These are phyloP conservation scores for Diversispora epigaea DNA, from an alignment of 192 early-diverging fungal genomes.

Conservation along the genomic window DNA sequence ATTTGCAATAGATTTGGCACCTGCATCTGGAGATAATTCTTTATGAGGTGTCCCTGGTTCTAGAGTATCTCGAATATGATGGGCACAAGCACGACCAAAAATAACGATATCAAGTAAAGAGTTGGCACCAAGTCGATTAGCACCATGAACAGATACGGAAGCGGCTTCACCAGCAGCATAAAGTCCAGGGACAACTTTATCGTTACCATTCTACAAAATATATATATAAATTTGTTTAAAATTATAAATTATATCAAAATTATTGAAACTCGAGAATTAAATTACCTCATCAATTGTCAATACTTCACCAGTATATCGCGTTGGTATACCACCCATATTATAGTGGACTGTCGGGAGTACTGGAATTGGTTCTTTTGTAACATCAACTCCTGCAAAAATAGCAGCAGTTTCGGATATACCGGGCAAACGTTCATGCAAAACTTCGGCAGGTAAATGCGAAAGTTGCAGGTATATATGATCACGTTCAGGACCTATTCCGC, in stretches of 20 bases:
- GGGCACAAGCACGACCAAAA: slow-evolving; percentile 94
- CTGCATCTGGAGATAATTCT: slow-evolving; percentile 80
- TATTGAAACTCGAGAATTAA: neutral
- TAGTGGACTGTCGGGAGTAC: slow-evolving; percentile 99
- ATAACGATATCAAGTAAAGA: slow-evolving; percentile 97
- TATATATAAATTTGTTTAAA: neutral
- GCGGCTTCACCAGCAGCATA: slow-evolving; percentile 99
- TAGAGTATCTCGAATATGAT: slow-evolving; percentile 89
- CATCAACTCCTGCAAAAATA: slow-evolving; percentile 98
- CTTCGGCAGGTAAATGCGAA: slow-evolving; percentile 88
- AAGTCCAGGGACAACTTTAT: slow-evolving; percentile 91
- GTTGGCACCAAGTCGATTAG: slow-evolving; percentile 97
- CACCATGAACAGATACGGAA: slow-evolving; percentile 97
- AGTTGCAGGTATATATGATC: slow-evolving; percentile 98
- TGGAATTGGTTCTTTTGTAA: slow-evolving; percentile 99
- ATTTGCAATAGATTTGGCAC: slow-evolving; percentile 88
- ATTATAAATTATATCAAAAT: neutral
- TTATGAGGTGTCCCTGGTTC: slow-evolving; percentile 85
- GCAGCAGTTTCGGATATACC: slow-evolving; percentile 99
- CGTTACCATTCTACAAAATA: slow-evolving; percentile 67
- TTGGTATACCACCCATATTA: slow-evolving; percentile 99
- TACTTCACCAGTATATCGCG: slow-evolving; percentile 95
- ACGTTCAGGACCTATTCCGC: slow-evolving; percentile 93
- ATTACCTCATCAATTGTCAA: slow-evolving; percentile 61
- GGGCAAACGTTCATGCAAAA: slow-evolving; percentile 89